Base-by-base conservation (phyloP, 1,284 basidiomycete genomes). In the Apiotrichum akiyoshidainum region DNA sequence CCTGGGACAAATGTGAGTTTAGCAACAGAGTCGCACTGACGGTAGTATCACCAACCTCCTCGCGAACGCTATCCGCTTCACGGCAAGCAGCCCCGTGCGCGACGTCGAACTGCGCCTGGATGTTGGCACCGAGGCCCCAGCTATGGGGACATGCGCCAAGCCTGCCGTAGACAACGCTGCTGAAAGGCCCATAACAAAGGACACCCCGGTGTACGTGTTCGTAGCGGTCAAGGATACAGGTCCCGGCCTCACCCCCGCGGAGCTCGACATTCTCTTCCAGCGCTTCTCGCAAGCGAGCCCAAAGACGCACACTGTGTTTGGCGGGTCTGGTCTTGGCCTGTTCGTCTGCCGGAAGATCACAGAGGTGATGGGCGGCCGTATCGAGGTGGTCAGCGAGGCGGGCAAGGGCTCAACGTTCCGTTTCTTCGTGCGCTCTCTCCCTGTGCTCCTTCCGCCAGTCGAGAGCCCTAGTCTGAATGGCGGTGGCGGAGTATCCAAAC, bases 371-470 rank as follows among this genome's bases (percentile, higher is more conserved):
- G 71, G 73, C 14, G 77, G 77, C 10, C 59, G 71, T 5, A 77
- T 78, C 55, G 75, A 74, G 52, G 73, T 77, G 16, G 51, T 65
- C 11, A 68, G 66, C 40, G 56, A 68, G 46, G 55, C 73, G 0
- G 75, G 75, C 2, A 55, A 69, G 31, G 77, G 77, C 13, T 58
- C 46, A 35, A 65, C 68, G 10, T 80, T 80, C 71, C 72, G 76
- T 14, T 80, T 80, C 68, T 79, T 73, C 65, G 72, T 80, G 6
- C 42, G 42, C 19, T n/a, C 42, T 11, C 42, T 11, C 42, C 42
- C 42, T 2, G 42, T 44, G 19, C 12, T 44, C 26, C 4, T 7
- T 31, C 26, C 26, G 26, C 26, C 26, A 3, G 26, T 31, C 26
- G 26, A 31, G 26, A 31, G 26, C 26, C 26, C 26, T 31, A 3